A percentile compares a stretch with the other conserved stretches of the same genome.
phyloP scores from a whole-genome alignment of 176 grass and related monocot genomes.

The Eleusine coracana region DNA sequence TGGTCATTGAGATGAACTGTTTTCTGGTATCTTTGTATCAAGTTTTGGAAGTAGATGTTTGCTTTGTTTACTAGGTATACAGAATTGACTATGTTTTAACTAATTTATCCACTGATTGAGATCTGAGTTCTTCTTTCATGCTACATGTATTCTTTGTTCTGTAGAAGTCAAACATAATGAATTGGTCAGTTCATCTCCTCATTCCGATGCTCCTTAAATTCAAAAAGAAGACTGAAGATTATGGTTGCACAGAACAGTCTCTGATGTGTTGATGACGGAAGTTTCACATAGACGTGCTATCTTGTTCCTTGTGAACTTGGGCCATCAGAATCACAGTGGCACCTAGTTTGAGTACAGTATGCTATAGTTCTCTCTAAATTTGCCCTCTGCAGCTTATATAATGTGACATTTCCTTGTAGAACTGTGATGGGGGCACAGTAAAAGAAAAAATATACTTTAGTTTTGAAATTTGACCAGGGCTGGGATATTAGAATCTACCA shows the following conservation, averaged over 20 bases:
- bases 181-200: background rate
- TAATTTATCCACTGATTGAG: constrained; percentile 8
- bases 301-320: constrained; percentile 24
- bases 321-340: background rate
- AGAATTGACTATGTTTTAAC: constrained; percentile 16
- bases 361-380: background rate
- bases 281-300: background rate
- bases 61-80: background rate
- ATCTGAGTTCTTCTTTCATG: constrained; percentile 19
- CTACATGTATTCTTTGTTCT: constrained; percentile 9
- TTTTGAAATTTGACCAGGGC: background rate
- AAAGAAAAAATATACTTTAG: background rate
- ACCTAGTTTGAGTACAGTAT: background rate
- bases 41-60: constrained; percentile 40
- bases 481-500: background rate
- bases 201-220: background rate
- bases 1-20: constrained; percentile 33
- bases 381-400: background rate
- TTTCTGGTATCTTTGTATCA: constrained; percentile 27
- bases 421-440: background rate
- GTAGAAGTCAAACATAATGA: background rate
- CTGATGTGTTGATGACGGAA: background rate
- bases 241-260: background rate
- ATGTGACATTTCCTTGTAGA: background rate
- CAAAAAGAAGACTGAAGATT: background rate